A percentile compares a stretch with the other conserved stretches of the same genome.
phyloP scores from a whole-genome alignment of 768 basidiomycete genomes.

The Fomitopsis serialis region DNA sequence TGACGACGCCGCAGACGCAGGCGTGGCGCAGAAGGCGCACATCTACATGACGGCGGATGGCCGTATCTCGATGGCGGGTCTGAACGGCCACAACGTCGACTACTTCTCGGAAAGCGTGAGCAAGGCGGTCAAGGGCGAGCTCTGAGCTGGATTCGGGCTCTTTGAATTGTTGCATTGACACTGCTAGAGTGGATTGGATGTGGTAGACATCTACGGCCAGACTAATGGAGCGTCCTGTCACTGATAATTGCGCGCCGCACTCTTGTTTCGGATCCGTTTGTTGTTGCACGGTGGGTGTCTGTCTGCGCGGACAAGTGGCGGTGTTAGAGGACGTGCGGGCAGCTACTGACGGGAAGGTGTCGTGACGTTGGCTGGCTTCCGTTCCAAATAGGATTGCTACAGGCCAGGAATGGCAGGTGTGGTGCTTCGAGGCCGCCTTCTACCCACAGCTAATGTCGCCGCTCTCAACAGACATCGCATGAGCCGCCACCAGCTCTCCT shows the following conservation, averaged over 20 bases:
- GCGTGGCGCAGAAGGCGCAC: constrained; percentile 78
- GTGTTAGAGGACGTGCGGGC: too few species aligned
- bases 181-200: background rate
- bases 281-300: too few species aligned
- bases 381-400: background rate
- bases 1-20: constrained; percentile 75
- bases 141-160: constrained; percentile 31
- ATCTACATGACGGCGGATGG: constrained; percentile 94
- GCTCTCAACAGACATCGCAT: background rate
- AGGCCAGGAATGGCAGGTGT: constrained; percentile 11
- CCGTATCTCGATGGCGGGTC: constrained; percentile 90
- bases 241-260: background rate
- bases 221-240: background rate
- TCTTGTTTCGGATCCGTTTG: too few species aligned
- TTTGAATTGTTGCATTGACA: background rate
- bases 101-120: constrained; percentile 88
- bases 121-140: constrained; percentile 71
- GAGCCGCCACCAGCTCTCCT: background rate
- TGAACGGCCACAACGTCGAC: constrained; percentile 79
- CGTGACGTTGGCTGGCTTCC: background rate
- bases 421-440: constrained; percentile 3
- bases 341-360: too few species aligned
- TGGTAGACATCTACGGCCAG: background rate
- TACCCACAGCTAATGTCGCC: background rate
- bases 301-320: too few species aligned